These are phyloP conservation scores for Parasitella parasitica DNA, from an alignment of 371 early-diverging fungal species.

Conservation along the genomic window DNA sequence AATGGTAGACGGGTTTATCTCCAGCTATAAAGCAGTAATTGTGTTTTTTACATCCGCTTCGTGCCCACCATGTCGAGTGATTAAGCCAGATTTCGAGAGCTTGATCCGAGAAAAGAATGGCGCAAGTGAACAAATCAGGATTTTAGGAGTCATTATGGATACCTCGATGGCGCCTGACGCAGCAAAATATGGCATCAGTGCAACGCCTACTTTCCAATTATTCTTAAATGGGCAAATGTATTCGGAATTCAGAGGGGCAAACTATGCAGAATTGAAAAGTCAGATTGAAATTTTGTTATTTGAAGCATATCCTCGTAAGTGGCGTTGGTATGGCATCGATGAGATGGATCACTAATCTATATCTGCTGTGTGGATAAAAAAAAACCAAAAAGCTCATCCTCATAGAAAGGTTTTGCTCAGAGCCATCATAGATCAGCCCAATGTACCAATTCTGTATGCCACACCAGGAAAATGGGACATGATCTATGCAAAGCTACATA, in stretches of 20 bases:
- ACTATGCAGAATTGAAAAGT: slow-evolving; percentile 62
- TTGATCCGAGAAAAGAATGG: slow-evolving; percentile 52
- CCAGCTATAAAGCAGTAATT: slow-evolving; percentile 55
- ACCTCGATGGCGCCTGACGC: slow-evolving; percentile 54
- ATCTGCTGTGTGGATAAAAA: too few relatives aligned
- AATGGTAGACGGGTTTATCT: slow-evolving; percentile 36
- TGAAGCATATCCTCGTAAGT: slow-evolving; percentile 70
- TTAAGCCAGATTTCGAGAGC: slow-evolving; percentile 70
- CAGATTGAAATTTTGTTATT: slow-evolving; percentile 62
- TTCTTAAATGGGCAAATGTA: slow-evolving; percentile 61
- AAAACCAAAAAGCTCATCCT: slow-evolving; percentile 64
- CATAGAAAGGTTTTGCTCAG: slow-evolving; percentile 53
- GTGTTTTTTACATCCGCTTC: slow-evolving; percentile 76
- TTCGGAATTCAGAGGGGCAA: slow-evolving; percentile 67
- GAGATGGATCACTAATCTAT: neutral
- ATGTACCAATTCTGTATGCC: slow-evolving; percentile 57
- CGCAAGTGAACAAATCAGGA: slow-evolving; percentile 22
- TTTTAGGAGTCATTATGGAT: slow-evolving; percentile 70
- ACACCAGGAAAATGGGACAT: slow-evolving; percentile 55
- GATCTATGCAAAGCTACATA: slow-evolving; percentile 57
- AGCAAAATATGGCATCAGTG: slow-evolving; percentile 57
- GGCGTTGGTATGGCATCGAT: too few relatives aligned
- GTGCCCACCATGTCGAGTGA: slow-evolving; percentile 73
- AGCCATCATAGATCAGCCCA: slow-evolving; percentile 35
- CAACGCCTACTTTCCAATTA: slow-evolving; percentile 72